Conservation (phyloP, 768 basidiomycete genomes). For the Dacryopinax spathularia region DNA sequence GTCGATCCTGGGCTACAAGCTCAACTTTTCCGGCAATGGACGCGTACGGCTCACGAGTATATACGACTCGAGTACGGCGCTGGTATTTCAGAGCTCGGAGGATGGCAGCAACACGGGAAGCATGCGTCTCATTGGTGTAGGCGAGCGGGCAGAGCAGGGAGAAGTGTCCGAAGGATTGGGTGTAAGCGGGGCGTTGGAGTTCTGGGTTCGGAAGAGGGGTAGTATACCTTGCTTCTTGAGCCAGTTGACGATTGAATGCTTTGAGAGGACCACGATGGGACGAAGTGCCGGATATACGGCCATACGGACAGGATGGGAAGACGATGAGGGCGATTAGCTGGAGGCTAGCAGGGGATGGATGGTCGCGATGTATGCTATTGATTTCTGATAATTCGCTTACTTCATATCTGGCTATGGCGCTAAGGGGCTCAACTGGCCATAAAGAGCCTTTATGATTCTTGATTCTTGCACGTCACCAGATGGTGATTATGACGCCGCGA, state of each 20-base stretch:
- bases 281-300: slow-evolving; percentile 1
- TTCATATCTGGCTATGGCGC: too few relatives aligned
- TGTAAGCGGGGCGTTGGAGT: slow-evolving; percentile 57
- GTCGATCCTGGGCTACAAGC: slow-evolving; percentile 77
- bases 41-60: slow-evolving; percentile 81
- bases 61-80: slow-evolving; percentile 74
- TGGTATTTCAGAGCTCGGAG: slow-evolving; percentile 43
- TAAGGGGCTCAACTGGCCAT: too few relatives aligned
- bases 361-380: not conserved
- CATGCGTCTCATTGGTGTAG: slow-evolving; percentile 22
- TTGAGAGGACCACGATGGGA: slow-evolving; percentile 51
- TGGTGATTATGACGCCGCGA: too few relatives aligned
- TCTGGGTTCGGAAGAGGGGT: slow-evolving; percentile 75
- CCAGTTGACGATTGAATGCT: slow-evolving; percentile 75
- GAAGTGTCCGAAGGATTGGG: slow-evolving; percentile 27
- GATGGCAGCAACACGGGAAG: slow-evolving; percentile 22
- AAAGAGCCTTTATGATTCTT: too few relatives aligned
- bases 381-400: not conserved
- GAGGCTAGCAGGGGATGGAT: too few relatives aligned
- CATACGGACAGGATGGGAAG: not conserved
- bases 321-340: not conserved
- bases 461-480: too few relatives aligned
- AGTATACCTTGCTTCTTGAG: slow-evolving; percentile 84
- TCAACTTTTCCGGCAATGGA: slow-evolving; percentile 83
- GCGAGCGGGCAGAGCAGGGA: slow-evolving; percentile 22